Conservation (phyloP, 129 eudicot genomes). For the Solidago caesia region DNA sequence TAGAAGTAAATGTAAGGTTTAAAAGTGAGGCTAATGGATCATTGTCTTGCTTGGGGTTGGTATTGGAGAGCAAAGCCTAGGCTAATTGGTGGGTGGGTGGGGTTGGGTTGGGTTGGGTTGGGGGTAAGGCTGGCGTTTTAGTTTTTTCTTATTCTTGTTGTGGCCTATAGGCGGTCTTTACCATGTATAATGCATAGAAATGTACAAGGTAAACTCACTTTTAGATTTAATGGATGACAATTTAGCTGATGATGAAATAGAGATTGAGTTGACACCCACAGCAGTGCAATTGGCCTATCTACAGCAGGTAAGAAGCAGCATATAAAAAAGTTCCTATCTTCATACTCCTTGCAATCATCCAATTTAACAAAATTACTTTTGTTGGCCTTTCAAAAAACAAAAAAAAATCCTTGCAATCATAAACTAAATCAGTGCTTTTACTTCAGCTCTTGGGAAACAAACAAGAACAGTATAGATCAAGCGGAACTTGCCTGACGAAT, state of each 20-base stretch:
- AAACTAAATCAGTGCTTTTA: neutral
- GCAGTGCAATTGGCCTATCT: slow-evolving; percentile 86
- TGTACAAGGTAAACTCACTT: slow-evolving; percentile 16
- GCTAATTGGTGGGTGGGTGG: no score
- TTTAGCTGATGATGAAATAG: slow-evolving; percentile 69
- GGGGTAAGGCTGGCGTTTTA: neutral
- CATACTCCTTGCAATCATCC: neutral
- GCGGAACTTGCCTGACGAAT: slow-evolving; percentile 69
- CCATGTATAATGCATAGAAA: slow-evolving; percentile 4
- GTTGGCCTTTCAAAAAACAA: no score
- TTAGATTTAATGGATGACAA: slow-evolving; percentile 72
- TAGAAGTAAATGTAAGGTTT: slow-evolving; percentile 14
- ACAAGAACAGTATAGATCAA: slow-evolving; percentile 63
- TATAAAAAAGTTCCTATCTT: neutral
- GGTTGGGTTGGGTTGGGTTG: no score
- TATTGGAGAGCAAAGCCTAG: no score
- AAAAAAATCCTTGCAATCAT: neutral
- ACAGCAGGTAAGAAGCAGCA: slow-evolving; percentile 61
- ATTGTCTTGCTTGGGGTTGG: no score
- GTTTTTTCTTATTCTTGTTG: slow-evolving; percentile 6
- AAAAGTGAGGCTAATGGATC: neutral
- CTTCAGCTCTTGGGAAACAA: slow-evolving; percentile 75
- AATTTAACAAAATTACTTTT: no score
- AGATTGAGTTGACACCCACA: slow-evolving; percentile 64
- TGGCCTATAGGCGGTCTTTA: slow-evolving; percentile 3